Evolutionary conservation across 2,329 filamentous ascomycete genomes (phyloP).

Genomic region (Diplodia corticola): DNA sequence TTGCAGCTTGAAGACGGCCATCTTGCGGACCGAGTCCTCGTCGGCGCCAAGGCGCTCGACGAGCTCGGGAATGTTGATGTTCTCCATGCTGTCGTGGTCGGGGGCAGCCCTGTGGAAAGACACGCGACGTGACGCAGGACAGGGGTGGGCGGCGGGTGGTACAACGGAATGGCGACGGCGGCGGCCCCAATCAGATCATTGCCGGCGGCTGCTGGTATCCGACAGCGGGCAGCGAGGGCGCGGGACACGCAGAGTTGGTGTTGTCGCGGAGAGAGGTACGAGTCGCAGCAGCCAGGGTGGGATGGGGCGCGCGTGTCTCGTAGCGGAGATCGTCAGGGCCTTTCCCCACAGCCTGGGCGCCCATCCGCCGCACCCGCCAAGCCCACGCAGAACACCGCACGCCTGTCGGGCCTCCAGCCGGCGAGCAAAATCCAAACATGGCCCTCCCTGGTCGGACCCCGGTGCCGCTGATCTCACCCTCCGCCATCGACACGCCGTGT

Average conservation of each 20-base stretch:
- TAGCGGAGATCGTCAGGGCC: slow-evolving; percentile 19
- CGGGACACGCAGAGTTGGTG: background rate
- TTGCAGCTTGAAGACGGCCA: slow-evolving; percentile 98
- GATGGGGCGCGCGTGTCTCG: background rate
- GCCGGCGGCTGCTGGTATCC: slow-evolving; percentile 5
- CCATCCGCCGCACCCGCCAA: too few species aligned
- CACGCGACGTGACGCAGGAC: slow-evolving; percentile 20
- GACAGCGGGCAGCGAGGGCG: background rate
- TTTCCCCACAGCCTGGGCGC: slow-evolving; percentile 14
- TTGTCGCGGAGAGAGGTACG: slow-evolving; percentile 1
- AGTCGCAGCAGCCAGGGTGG: background rate
- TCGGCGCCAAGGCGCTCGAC: slow-evolving; percentile 61
- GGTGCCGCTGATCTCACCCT: background rate
- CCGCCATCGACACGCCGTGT: background rate
- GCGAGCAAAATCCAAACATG: background rate
- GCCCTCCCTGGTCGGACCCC: background rate
- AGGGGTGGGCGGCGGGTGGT: slow-evolving; percentile 1
- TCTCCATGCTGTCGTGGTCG: slow-evolving; percentile 48
- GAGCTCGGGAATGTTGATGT: slow-evolving; percentile 57
- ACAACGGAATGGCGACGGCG: background rate
- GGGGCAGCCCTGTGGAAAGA: background rate
- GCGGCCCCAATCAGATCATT: slow-evolving; percentile 14
- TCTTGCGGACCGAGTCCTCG: slow-evolving; percentile 91
- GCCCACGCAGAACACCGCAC: background rate
- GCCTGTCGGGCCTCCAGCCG: background rate